Evolutionary conservation across 108 stramenopile species (phyloP).

Genomic region (Cyclotella kingstonii): DNA sequence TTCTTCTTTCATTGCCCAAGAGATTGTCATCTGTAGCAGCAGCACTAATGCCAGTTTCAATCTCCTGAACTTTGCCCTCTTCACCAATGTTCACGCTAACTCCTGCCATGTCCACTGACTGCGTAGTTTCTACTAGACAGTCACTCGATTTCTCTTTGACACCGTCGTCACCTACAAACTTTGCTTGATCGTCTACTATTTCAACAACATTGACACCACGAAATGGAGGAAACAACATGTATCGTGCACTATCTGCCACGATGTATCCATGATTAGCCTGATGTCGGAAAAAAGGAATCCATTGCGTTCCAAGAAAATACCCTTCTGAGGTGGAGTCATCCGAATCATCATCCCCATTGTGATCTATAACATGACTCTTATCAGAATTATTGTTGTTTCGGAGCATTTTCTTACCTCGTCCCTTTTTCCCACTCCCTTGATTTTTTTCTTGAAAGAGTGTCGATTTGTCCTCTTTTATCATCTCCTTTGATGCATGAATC

Average conservation of each 20-base stretch:
- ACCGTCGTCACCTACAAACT: background rate
- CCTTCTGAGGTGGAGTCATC: slow-evolving; percentile 40
- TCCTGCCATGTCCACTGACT: too few relatives aligned
- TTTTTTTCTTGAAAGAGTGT: slow-evolving; percentile 4
- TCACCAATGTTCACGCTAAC: too few relatives aligned
- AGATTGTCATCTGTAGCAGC: too few relatives aligned
- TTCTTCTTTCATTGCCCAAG: background rate
- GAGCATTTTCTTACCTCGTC: slow-evolving; percentile 4
- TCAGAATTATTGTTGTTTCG: background rate
- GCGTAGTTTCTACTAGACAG: too few relatives aligned
- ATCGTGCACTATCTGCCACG: slow-evolving; percentile 80
- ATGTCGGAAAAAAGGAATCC: slow-evolving; percentile 55
- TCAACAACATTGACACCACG: slow-evolving; percentile 24
- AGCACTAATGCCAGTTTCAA: too few relatives aligned
- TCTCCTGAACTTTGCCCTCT: too few relatives aligned
- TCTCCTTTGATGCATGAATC: background rate
- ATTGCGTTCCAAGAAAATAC: slow-evolving; percentile 28
- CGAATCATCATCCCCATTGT: slow-evolving; percentile 41
- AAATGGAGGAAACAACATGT: slow-evolving; percentile 63
- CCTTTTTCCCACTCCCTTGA: slow-evolving; percentile 19
- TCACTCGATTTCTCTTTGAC: background rate
- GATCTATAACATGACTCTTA: background rate
- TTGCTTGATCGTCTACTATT: slow-evolving; percentile 4
- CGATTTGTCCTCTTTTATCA: background rate
- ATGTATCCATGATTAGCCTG: slow-evolving; percentile 69